These are phyloP conservation scores for Olyra latifolia DNA, from an alignment of 176 grass and related monocot species.

Conservation along the genomic window DNA sequence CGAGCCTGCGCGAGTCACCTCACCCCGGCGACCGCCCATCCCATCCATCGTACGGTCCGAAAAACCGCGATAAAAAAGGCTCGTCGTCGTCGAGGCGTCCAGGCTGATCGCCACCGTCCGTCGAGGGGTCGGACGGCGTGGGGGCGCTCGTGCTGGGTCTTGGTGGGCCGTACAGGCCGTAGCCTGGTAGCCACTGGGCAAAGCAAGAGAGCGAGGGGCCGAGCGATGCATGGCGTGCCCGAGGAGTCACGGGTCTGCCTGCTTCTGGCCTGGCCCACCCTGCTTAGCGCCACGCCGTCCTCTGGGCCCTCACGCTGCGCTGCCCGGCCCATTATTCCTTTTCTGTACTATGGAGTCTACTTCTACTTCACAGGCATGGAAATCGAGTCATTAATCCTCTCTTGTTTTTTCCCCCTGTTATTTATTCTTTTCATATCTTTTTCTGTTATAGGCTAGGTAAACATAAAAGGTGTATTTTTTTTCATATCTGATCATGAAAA, in stretches of 20 bases:
- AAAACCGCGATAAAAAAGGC: background rate
- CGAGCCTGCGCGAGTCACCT: background rate
- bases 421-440: background rate
- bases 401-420: no score
- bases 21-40: background rate
- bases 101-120: constrained; percentile 19
- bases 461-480: no score
- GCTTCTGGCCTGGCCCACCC: background rate
- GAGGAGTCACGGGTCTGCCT: constrained; percentile 31
- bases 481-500: no score
- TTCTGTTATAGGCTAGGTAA: background rate
- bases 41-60: constrained; percentile 24
- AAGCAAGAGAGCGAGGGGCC: no score
- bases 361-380: background rate
- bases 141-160: no score
- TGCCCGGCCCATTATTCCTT: background rate
- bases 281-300: constrained; percentile 9
- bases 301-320: constrained; percentile 23
- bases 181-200: background rate
- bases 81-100: background rate
- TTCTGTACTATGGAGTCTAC: background rate
- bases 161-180: constrained; percentile 42
- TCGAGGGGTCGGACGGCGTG: background rate
- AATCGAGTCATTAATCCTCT: no score
- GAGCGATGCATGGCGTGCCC: background rate